These are phyloP conservation scores for Penicillium sp. DNA, from an alignment of 2,329 filamentous ascomycete genomes.

Conservation along the genomic window DNA sequence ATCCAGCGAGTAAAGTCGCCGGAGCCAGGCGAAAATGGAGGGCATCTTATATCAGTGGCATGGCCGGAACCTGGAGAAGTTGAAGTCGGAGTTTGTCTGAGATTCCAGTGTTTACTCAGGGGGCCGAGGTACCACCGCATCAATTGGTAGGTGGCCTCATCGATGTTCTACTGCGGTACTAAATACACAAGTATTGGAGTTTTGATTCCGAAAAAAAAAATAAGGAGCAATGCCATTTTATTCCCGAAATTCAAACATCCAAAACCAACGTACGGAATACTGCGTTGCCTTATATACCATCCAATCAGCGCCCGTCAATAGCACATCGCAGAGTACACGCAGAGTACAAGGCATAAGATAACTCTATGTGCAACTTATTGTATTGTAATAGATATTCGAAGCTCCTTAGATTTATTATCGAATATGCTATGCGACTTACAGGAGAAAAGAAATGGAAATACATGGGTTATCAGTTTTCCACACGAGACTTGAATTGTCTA, in stretches of 20 bases:
- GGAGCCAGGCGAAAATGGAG: slow-evolving; percentile 47
- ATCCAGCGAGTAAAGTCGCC: slow-evolving; percentile 61
- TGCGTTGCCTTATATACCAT: not conserved
- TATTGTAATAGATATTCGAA: too few relatives aligned
- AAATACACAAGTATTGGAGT: not conserved
- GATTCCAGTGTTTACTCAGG: slow-evolving; percentile 23
- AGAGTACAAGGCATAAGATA: not conserved
- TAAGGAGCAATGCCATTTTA: not conserved
- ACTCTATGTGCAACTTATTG: not conserved
- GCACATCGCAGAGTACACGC: slow-evolving; percentile 1
- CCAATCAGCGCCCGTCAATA: slow-evolving; percentile 13
- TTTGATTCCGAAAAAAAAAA: not conserved
- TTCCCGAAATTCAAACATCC: not conserved
- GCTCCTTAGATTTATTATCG: not conserved
- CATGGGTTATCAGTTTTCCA: not conserved
- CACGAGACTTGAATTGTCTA: not conserved
- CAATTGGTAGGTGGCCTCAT: slow-evolving; percentile 1
- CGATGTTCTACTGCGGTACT: not conserved
- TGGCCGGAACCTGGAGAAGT: slow-evolving; percentile 19
- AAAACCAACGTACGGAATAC: not conserved
- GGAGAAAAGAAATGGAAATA: not conserved
- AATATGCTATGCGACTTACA: not conserved
- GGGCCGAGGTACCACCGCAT: slow-evolving; percentile 11
- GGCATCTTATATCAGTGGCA: slow-evolving; percentile 45
- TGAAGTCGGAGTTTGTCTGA: slow-evolving; percentile 10